Base-by-base conservation (phyloP, 2,329 filamentous ascomycete species). In the Xylaria sp. region DNA sequence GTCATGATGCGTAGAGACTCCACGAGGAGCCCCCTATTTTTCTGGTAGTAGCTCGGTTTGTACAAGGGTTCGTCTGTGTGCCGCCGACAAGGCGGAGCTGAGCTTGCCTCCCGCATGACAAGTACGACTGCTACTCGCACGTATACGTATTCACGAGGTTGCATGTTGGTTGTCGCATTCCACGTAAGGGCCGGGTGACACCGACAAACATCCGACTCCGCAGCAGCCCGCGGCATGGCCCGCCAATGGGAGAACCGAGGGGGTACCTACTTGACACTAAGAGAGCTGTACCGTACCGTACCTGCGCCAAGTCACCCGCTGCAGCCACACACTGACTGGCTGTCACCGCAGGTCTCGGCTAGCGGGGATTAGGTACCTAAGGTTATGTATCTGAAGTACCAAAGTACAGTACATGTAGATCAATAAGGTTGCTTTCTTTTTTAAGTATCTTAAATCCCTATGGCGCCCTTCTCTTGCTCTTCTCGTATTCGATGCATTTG, bases 371-470 rank as follows among this genome's bases (percentile, higher is more conserved):
- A n/a, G n/a, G n/a, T n/a, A n/a, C n/a, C n/a, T n/a, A n/a, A n/a
- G n/a, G n/a, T n/a, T n/a, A n/a, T n/a, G 41, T 36, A 53, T 30
- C n/a, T 50, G 15, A n/a, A 28, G 18, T 53, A 32, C 28, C n/a
- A n/a, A n/a, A 23, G 36, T 39, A 39, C 36, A 30, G 13, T 46
- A 10, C 10, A n/a, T 30, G n/a, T 20, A 5, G 9, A 20, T 13
- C 20, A 18, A 20, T 34, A 23, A 36, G 53, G 52, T 32, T 46
- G 13, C 55, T 63, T 61, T 62, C 48, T 66, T 64, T 53, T 66
- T 65, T 5, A n/a, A n/a, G n/a, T n/a, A 70, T 70, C 70, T 72
- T 74, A 75, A 74, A 74, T 69, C 59, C 48, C 61, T 59, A 64
- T 36, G 20, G 20, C 32, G 55, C 61, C 52, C 58, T 18, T 46